A percentile compares a stretch with the other conserved stretches of the same genome.
Evolutionary conservation across 2,329 filamentous ascomycete species (phyloP).

Genomic region (Colletotrichum abscissum): DNA sequence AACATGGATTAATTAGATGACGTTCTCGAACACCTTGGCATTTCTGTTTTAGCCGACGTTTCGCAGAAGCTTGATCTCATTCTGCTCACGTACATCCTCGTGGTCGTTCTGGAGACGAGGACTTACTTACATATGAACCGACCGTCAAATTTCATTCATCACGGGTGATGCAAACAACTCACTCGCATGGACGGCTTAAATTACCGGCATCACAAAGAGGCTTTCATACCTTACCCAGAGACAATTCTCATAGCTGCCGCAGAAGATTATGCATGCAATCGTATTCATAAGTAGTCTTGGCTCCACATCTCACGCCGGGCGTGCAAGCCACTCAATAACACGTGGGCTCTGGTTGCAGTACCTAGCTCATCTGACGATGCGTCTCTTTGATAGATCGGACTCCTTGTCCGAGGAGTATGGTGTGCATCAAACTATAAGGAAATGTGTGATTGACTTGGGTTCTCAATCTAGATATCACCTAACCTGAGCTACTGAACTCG

Average conservation of each 20-base stretch:
- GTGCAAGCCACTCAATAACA: not conserved
- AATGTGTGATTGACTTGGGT: not conserved
- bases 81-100: not conserved
- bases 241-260: too few relatives aligned
- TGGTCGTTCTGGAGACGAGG: not conserved
- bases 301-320: not conserved
- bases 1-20: too few relatives aligned
- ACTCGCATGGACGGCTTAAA: not conserved
- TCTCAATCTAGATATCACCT: not conserved
- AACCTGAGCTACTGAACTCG: not conserved
- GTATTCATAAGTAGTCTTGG: too few relatives aligned
- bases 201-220: too few relatives aligned
- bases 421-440: not conserved
- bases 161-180: not conserved
- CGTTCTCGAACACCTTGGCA: too few relatives aligned
- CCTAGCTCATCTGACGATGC: not conserved
- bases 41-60: fast-evolving
- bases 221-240: too few relatives aligned
- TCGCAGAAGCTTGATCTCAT: too few relatives aligned
- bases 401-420: not conserved
- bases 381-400: not conserved
- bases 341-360: slow-evolving; percentile 8
- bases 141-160: too few relatives aligned
- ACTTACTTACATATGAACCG: too few relatives aligned
- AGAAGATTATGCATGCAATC: too few relatives aligned